Evolutionary conservation across 352 stramenopile species (phyloP), one percentile per base, ranked within the genome.

Genomic region (Phytophthora hybrid): DNA sequence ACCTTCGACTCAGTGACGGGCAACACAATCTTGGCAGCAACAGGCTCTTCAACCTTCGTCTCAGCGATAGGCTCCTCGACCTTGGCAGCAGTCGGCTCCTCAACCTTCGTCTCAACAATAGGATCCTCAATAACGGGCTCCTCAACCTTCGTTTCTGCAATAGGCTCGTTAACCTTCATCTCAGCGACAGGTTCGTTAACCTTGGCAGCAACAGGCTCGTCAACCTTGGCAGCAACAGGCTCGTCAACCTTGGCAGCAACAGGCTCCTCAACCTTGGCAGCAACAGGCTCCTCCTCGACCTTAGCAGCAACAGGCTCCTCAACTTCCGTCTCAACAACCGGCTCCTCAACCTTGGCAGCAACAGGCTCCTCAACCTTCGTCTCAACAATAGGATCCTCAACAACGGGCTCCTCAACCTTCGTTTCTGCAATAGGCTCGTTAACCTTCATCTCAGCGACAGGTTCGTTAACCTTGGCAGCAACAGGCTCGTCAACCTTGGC

Each of bases 361-460:
- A 34, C 34, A 13, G 52, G 39, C 62, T 62, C 62, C 23, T 62
- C 34, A 46, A 39, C 53, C 32, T 26, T 55, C 9, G 37, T 10
- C 5, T 9, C 39, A 10, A 5, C 41, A 1, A 37, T 10, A 7
- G 29, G 56, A 21, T 55, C 56, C 13, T 63, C 55, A 19, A 18
- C 34, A 41, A n/a, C 46, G 32, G 37, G 16, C 29, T 69, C 23
- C 19, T 71, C 61, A n/a, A 59, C 63, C 6, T 59, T 59, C 16
- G 32, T n/a, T n/a, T n/a, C 54, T 3, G 51, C 61, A 10, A 51
- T 49, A 54, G 60, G 32, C 26, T 55, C n/a, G n/a, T n/a, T n/a
- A n/a, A n/a, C 52, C 34, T 61, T 34, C 14, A 37, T 53, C 14
- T 34, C 13, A 13, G 52, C n/a, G 21, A 29, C 59, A 21, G 51